Percentiles rank a stretch among this genome's conserved stretches.
phyloP scores from a whole-genome alignment of 1,284 basidiomycete genomes.

The Uromyces viciae-fabae region DNA sequence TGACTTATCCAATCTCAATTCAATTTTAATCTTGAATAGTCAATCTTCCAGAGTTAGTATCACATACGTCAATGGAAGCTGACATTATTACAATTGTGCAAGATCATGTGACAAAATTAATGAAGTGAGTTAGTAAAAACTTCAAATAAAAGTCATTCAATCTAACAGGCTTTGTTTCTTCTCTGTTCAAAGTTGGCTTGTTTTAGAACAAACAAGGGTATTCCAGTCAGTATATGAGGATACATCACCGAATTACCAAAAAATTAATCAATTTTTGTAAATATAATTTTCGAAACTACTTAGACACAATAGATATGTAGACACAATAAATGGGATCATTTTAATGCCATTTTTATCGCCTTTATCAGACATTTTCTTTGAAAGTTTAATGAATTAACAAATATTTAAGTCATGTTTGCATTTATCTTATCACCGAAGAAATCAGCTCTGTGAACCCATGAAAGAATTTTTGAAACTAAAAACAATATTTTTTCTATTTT shows the following conservation, averaged over 20 bases:
- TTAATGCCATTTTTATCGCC: too few species aligned
- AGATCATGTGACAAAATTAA: conserved; percentile 84
- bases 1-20: not conserved
- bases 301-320: too few species aligned
- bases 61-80: conserved; percentile 81
- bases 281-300: conserved; percentile 6
- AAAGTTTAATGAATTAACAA: too few species aligned
- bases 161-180: not conserved
- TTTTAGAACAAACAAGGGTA: conserved; percentile 64
- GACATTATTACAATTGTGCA: conserved; percentile 77
- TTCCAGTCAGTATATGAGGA: conserved; percentile 72
- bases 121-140: conserved; percentile 63
- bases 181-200: conserved; percentile 63
- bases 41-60: conserved; percentile 69
- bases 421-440: too few species aligned
- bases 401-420: too few species aligned
- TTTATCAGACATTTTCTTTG: too few species aligned
- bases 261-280: conserved; percentile 56
- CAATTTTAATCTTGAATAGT: conserved; percentile 54
- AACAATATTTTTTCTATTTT: too few species aligned
- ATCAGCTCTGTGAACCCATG: too few species aligned
- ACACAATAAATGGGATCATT: too few species aligned
- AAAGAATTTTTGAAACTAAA: too few species aligned
- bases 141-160: not conserved
- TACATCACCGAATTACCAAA: conserved; percentile 69